Evolutionary conservation across 495 filamentous ascomycete species (phyloP), one percentile per base, ranked within the genome.

Genomic region (Durotheca rogersii): DNA sequence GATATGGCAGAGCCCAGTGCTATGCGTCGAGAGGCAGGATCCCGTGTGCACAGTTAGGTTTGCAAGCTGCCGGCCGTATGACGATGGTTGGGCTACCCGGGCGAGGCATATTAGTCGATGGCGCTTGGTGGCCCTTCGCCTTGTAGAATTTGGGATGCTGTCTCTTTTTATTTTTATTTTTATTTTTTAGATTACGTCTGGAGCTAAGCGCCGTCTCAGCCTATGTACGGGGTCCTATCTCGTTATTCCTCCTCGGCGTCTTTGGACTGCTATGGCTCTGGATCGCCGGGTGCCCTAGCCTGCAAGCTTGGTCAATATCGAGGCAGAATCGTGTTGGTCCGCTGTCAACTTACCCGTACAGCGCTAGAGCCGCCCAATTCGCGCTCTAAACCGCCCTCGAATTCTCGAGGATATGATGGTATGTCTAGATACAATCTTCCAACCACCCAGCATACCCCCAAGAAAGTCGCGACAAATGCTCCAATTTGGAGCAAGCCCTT

Each of bases 401-500:
- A 99, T 51, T 86, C 86, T 46, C 85, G 82, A 2, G 88, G 88
- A 56, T 75, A 84, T 35, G 83, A 81, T 19, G 81, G 82, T 75
- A 81, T 87, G 70, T 98, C 93, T n/a, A 93, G 89, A 60, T 96
- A 96, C 60, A 76, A 72, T 45, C 78, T 57, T 65, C 82, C 85
- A 30, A 94, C 82, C 17, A 81, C 76, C 41, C 82, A 87, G 57
- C 79, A 81, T 17, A 96, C 65, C n/a, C 79, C 79, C 19, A 89
- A 63, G 46, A 96, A 80, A 31, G 74, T 71, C 7, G 72, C 79
- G 12, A 95, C 72, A 64, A 96, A 96, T 53, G 67, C 71, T 40
- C 88, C 88, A 47, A 94, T 65, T 68, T 91, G 83, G 32, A 87
- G 63, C 36, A 84, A 62, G 38, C 82, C 90, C 73, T 84, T 88